phyloP scores from a whole-genome alignment of 805 yeast genomes.

The Yamadazyma tumulicola region DNA sequence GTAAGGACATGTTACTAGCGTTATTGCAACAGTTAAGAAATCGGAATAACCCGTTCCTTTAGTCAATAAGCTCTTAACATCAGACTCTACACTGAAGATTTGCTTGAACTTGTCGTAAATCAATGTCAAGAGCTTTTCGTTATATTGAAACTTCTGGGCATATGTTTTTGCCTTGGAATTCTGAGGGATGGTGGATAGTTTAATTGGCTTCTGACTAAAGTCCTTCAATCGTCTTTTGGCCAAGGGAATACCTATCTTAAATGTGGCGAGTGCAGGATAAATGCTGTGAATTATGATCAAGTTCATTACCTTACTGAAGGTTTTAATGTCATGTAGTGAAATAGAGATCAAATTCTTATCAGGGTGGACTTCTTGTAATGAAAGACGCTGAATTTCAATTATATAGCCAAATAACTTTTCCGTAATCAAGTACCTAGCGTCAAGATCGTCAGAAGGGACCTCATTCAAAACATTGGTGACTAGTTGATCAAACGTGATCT shows the following conservation, averaged over 20 bases:
- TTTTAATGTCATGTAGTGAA: conserved; percentile 81
- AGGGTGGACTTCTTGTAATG: conserved; percentile 20
- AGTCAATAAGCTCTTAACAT: conserved; percentile 49
- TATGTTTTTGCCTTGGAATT: conserved; percentile 8
- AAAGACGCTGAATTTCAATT: conserved; percentile 34
- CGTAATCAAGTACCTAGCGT: conserved; percentile 17
- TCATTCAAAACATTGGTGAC: conserved; percentile 7
- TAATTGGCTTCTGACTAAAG: conserved; percentile 32
- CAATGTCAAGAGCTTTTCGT: conserved; percentile 22
- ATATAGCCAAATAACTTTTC: conserved; percentile 34
- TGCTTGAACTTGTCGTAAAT: conserved; percentile 26
- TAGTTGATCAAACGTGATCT: conserved; percentile 17
- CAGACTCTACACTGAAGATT: conserved; percentile 41
- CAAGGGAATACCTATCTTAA: conserved; percentile 60
- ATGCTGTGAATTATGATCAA: conserved; percentile 68
- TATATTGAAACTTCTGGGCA: conserved; percentile 15
- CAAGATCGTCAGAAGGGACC: neutral
- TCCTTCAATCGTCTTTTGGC: conserved; percentile 55
- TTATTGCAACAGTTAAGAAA: conserved; percentile 46
- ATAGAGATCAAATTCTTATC: conserved; percentile 50
- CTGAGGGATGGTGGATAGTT: conserved; percentile 16
- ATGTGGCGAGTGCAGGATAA: conserved; percentile 54
- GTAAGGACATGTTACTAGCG: conserved; percentile 36
- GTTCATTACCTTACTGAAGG: conserved; percentile 61
- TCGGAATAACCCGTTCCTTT: conserved; percentile 70